These are phyloP conservation scores for Schwanniomyces vanrijiae DNA, from an alignment of 805 yeast genomes.

Conservation along the genomic window DNA sequence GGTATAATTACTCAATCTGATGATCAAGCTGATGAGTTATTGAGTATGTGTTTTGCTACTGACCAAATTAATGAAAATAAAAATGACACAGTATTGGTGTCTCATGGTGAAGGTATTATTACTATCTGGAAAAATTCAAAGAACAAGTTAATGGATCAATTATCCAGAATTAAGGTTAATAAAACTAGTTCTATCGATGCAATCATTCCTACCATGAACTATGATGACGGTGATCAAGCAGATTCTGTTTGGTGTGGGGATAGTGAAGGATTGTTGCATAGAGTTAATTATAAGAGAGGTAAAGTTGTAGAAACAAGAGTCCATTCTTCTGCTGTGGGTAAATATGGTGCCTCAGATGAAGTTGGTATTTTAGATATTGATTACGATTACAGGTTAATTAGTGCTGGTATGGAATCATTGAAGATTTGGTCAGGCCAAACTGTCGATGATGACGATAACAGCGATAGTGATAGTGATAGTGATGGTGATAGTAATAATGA, in stretches of 20 bases:
- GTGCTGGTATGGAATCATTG: conserved; percentile 81
- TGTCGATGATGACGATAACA: conserved; percentile 12
- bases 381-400: conserved; percentile 71
- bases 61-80: conserved; percentile 50
- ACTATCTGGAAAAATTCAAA: conserved; percentile 81
- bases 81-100: conserved; percentile 68
- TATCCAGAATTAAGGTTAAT: conserved; percentile 68
- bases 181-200: conserved; percentile 75
- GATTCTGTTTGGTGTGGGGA: conserved; percentile 75
- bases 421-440: conserved; percentile 66
- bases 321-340: conserved; percentile 50
- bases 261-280: conserved; percentile 70
- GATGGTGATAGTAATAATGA: conserved; percentile 9
- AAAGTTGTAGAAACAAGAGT: conserved; percentile 62
- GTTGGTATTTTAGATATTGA: conserved; percentile 78
- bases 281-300: conserved; percentile 65
- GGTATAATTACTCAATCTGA: conserved; percentile 68
- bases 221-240: conserved; percentile 44
- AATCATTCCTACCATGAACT: conserved; percentile 55
- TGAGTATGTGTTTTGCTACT: conserved; percentile 64
- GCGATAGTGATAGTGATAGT: conserved; percentile 21
- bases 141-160: conserved; percentile 74
- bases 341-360: conserved; percentile 57
- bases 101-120: conserved; percentile 88
- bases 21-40: conserved; percentile 91